Evolutionary conservation across 2,329 filamentous ascomycete species (phyloP).

Genomic region (Pyrenochaeta sp.): DNA sequence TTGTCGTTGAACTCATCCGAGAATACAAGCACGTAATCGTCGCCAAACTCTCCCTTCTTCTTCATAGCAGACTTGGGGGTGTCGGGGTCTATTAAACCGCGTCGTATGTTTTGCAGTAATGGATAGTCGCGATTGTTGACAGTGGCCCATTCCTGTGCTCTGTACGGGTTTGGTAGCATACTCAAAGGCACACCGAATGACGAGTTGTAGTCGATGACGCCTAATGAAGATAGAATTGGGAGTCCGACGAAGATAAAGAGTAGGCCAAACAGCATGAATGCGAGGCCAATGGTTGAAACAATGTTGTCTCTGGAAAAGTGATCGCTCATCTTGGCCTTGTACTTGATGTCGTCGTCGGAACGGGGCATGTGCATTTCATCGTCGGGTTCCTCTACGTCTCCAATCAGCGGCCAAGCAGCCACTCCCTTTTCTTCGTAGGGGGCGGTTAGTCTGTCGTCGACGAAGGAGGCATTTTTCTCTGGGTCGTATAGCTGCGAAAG

Average conservation of each 20-base stretch:
- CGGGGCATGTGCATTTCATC: constrained; percentile 63
- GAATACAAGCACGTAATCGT: constrained; percentile 59
- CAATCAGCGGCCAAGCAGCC: constrained; percentile 55
- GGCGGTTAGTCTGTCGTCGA: constrained; percentile 58
- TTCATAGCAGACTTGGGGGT: constrained; percentile 58
- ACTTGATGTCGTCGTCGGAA: constrained; percentile 57
- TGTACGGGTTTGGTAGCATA: constrained; percentile 44
- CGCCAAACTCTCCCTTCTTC: constrained; percentile 55
- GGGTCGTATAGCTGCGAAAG: constrained; percentile 28
- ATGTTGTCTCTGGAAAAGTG: constrained; percentile 55
- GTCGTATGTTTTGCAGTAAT: constrained; percentile 57
- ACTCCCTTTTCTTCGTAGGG: constrained; percentile 53
- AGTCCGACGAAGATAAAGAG: constrained; percentile 59
- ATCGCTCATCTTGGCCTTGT: constrained; percentile 54
- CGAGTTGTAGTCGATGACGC: constrained; percentile 50
- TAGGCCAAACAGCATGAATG: constrained; percentile 57
- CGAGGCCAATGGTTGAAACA: constrained; percentile 52
- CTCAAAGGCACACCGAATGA: constrained; percentile 50
- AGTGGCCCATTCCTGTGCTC: constrained; percentile 52
- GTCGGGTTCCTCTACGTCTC: constrained; percentile 60
- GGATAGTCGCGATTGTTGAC: constrained; percentile 58
- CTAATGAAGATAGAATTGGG: constrained; percentile 58
- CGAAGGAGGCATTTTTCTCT: constrained; percentile 46
- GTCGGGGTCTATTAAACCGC: constrained; percentile 59
- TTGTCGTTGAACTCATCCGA: constrained; percentile 64